Conservation (phyloP, 495 filamentous ascomycete genomes). For the Xylaria scruposa region DNA sequence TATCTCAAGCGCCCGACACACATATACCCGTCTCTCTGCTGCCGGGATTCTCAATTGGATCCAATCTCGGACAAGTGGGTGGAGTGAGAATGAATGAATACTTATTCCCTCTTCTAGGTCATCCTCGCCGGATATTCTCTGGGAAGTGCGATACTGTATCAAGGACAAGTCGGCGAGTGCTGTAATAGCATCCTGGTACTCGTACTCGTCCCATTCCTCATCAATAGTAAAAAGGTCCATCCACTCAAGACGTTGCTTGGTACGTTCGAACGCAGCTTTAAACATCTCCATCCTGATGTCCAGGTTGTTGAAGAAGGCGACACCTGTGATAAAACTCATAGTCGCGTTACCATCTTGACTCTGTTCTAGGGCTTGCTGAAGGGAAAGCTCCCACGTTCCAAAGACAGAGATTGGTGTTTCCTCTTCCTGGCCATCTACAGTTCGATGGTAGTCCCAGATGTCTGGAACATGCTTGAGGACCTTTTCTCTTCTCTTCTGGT, state of each 20-base stretch:
- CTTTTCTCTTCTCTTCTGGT: constrained; percentile 16
- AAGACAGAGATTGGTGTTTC: constrained; percentile 14
- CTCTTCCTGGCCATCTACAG: constrained; percentile 4
- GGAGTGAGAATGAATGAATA: constrained; percentile 15
- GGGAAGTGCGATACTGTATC: constrained; percentile 7
- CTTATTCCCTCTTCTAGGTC: constrained; percentile 5
- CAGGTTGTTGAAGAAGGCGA: constrained; percentile 16
- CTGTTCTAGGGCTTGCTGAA: constrained; percentile 15
- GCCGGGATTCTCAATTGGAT: constrained; percentile 16
- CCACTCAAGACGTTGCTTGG: neutral
- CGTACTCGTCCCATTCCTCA: constrained; percentile 18
- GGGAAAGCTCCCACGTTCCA: constrained; percentile 16
- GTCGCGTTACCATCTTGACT: neutral
- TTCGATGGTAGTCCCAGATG: constrained; percentile 18
- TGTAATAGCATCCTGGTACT: constrained; percentile 12
- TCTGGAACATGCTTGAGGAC: constrained; percentile 5
- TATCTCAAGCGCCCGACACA: constrained; percentile 3
- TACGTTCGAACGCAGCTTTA: constrained; percentile 6
- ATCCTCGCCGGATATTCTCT: neutral
- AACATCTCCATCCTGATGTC: constrained; percentile 19
- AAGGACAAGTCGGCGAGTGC: constrained; percentile 9
- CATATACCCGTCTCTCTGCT: constrained; percentile 11
- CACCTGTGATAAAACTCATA: neutral
- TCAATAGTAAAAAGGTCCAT: constrained; percentile 4
- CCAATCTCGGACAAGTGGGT: constrained; percentile 15